Evolutionary conservation across 768 basidiomycete species (phyloP).

Genomic region (Auricularia sp.): DNA sequence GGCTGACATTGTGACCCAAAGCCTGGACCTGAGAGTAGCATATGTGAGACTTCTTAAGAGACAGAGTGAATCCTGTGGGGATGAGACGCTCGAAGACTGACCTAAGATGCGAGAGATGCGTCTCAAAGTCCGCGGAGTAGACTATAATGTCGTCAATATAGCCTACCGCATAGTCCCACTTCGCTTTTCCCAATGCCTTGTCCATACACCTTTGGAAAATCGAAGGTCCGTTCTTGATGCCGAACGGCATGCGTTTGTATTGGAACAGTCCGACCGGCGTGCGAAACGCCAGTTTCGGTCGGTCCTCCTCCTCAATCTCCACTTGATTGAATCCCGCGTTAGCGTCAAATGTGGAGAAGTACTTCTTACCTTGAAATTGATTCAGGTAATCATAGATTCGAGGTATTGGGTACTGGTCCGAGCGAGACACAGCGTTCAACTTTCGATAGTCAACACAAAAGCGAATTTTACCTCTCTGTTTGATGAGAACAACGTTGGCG

Average conservation of each 20-base stretch:
- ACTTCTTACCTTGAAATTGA: slow-evolving; percentile 21
- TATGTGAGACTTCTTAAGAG: too few species aligned
- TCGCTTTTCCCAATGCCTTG: too few species aligned
- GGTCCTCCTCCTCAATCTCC: slow-evolving; percentile 12
- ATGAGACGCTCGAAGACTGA: too few species aligned
- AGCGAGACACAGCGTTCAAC: slow-evolving; percentile 17
- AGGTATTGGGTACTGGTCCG: slow-evolving; percentile 23
- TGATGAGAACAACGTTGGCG: slow-evolving; percentile 24
- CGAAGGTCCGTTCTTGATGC: slow-evolving; percentile 16
- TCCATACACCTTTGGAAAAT: too few species aligned
- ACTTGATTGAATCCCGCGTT: slow-evolving; percentile 25
- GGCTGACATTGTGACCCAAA: too few species aligned
- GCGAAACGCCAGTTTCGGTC: slow-evolving; percentile 28
- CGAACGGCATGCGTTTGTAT: slow-evolving; percentile 34
- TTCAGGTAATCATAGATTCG: slow-evolving; percentile 20
- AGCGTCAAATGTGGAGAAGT: slow-evolving; percentile 27
- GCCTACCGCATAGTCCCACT: too few species aligned
- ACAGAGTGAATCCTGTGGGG: too few species aligned
- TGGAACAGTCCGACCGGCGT: slow-evolving; percentile 32
- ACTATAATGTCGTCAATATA: too few species aligned
- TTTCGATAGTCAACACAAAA: slow-evolving; percentile 27
- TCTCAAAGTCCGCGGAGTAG: too few species aligned
- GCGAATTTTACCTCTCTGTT: slow-evolving; percentile 27
- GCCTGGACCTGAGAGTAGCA: too few species aligned
- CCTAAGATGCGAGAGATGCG: too few species aligned